Percentiles rank a stretch among this genome's conserved stretches.
Conservation (phyloP, 83 land plant species). For the Isoetes engelmannii region DNA sequence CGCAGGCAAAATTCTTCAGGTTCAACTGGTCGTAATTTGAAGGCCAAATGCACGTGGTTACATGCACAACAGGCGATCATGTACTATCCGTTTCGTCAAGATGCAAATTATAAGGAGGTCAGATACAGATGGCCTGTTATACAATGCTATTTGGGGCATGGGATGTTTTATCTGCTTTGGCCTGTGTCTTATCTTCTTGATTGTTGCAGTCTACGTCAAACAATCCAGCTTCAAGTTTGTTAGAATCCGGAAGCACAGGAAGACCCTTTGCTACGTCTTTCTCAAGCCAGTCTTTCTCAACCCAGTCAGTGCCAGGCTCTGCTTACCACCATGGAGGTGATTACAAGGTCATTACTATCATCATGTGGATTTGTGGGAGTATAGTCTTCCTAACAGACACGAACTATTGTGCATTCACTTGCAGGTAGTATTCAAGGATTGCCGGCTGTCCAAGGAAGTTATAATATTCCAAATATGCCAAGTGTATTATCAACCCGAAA, state of each 20-base stretch:
- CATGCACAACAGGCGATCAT: constrained; percentile 10
- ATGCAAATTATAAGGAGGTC: constrained; percentile 33
- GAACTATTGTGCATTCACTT: constrained; percentile 6
- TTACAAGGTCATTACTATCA: background rate
- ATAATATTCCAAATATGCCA: constrained; percentile 64
- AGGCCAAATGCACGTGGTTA: no score
- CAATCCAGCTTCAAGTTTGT: constrained; percentile 56
- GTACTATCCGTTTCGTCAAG: constrained; percentile 39
- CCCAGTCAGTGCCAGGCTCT: constrained; percentile 66
- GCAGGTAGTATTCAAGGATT: constrained; percentile 58
- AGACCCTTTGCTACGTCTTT: constrained; percentile 50
- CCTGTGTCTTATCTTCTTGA: no score
- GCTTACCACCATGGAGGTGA: constrained; percentile 70
- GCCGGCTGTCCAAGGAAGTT: constrained; percentile 76
- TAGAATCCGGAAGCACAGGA: constrained; percentile 49
- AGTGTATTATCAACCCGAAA: constrained; percentile 71
- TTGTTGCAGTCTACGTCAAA: constrained; percentile 62
- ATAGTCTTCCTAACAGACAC: background rate
- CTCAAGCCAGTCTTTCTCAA: no score
- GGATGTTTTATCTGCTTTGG: no score
- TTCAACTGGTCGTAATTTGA: no score
- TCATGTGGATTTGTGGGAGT: background rate
- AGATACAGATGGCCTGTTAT: background rate
- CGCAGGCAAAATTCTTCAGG: no score
- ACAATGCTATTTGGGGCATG: no score